Evolutionary conservation across 257 asterid genomes (phyloP).

Genomic region (Petunia axillaris): DNA sequence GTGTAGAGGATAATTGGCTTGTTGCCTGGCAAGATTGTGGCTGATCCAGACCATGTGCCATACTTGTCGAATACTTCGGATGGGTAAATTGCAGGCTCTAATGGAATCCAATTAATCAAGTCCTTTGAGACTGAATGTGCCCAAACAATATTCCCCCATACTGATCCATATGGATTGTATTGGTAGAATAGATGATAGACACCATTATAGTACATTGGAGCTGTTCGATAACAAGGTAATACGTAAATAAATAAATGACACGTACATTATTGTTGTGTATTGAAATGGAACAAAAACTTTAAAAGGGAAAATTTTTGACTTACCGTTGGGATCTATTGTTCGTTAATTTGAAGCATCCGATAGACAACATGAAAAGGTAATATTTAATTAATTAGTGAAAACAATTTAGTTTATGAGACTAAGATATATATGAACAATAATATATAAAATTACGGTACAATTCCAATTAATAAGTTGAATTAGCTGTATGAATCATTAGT

Average conservation of each 20-base stretch:
- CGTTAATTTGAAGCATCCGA: conserved; percentile 8
- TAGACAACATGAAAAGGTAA: neutral
- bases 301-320: neutral
- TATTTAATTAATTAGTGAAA: neutral
- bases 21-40: conserved; percentile 48
- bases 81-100: conserved; percentile 44
- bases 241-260: neutral
- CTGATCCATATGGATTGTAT: conserved; percentile 50
- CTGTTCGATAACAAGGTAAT: conserved; percentile 20
- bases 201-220: conserved; percentile 56
- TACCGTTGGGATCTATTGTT: conserved; percentile 52
- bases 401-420: neutral
- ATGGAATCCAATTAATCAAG: conserved; percentile 48
- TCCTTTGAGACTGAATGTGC: conserved; percentile 57
- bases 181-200: conserved; percentile 57
- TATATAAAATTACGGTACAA: neutral
- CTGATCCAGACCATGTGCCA: conserved; percentile 63
- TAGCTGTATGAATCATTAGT: neutral
- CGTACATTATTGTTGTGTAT: neutral
- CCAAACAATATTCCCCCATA: conserved; percentile 57
- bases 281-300: neutral
- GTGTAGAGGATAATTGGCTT: conserved; percentile 54
- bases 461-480: neutral
- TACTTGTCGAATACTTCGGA: conserved; percentile 45
- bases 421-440: neutral